Base-by-base conservation (phyloP, 108 stramenopile genomes). In the Phaeodactylum tricornutum region DNA sequence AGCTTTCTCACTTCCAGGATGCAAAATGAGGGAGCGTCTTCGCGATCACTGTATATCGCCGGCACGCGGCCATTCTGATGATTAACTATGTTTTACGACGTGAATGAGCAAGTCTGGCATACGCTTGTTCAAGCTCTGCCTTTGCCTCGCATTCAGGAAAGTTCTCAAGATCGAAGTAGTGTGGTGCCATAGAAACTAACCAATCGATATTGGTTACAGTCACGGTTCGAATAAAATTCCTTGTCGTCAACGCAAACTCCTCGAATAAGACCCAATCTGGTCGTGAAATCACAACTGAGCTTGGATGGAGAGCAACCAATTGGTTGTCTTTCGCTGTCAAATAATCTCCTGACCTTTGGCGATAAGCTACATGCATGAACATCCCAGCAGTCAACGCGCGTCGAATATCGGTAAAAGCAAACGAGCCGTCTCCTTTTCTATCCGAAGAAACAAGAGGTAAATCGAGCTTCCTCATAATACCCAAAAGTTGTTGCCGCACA, bases 291-390 rank as follows among this genome's bases (percentile, higher is more conserved):
- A 99, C 68, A 7, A 86, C 90, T 2, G 92, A 94, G 19, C 90
- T 68, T 1, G 98, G 98, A 64, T 99, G 98, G 43, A 97, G 77
- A 24, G 69, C 64, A 1, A 99, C 98, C 3, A 91, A 67, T 59
- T 99, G 98, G 60, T 98, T 96, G 66, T 99, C 98, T 66, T 99
- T 99, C 24, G 95, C 74, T 2, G 99, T 99, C 44, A 98, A 63
- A 65, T 99, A 99, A 25, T 79, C 87, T 11, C 97, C 99, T 16
- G 75, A 48, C 21, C 87, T 66, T 67, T 98, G 92, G 5, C 90
- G 66, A 57, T 92, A 93, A 1, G 99, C 99, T 14, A 94, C 92
- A 59, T 98, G 86, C 94, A 92, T 87, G 66, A 93, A 97, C 79
- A 95, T 86, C 30, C 86, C 93, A 28, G 70, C 72, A 7, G 92